Conservation (phyloP, 371 early-diverging fungal genomes). For the Sporodiniella umbellata region DNA sequence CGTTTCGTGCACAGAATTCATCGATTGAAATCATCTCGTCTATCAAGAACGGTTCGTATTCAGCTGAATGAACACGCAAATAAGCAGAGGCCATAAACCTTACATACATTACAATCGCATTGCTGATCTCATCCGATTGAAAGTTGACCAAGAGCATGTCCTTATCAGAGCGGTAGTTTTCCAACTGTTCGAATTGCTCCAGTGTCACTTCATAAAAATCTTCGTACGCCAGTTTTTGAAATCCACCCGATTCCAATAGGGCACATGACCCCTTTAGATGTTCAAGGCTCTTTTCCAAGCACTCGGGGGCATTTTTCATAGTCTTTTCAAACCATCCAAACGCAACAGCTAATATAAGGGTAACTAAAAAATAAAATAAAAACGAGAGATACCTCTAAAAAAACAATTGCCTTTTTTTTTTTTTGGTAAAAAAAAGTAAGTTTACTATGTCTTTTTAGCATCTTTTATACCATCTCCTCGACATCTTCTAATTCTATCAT, state of each 20-base stretch:
- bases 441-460: not conserved
- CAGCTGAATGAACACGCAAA: constrained; percentile 59
- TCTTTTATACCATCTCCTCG: constrained; percentile 63
- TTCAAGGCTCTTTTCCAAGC: constrained; percentile 27
- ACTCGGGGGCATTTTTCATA: constrained; percentile 23
- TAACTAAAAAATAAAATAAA: too few species aligned
- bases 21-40: constrained; percentile 61
- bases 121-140: constrained; percentile 62
- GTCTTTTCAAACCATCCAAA: constrained; percentile 70
- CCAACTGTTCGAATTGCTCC: constrained; percentile 39
- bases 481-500: constrained; percentile 57
- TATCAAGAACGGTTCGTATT: constrained; percentile 65
- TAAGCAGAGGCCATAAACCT: constrained; percentile 67
- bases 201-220: constrained; percentile 61
- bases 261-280: constrained; percentile 44
- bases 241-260: constrained; percentile 50
- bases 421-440: not conserved
- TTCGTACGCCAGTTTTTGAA: constrained; percentile 60
- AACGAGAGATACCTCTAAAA: constrained; percentile 70
- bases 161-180: constrained; percentile 23
- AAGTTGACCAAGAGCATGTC: constrained; percentile 52
- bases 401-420: constrained; percentile 63
- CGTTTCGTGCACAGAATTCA: constrained; percentile 60
- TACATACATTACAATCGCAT: constrained; percentile 66
- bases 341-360: constrained; percentile 47